A percentile compares a stretch with the other conserved stretches of the same genome.
These are phyloP conservation scores for Tetragonia tetragonoides DNA, from an alignment of 148 eudicot species.

Conservation along the genomic window DNA sequence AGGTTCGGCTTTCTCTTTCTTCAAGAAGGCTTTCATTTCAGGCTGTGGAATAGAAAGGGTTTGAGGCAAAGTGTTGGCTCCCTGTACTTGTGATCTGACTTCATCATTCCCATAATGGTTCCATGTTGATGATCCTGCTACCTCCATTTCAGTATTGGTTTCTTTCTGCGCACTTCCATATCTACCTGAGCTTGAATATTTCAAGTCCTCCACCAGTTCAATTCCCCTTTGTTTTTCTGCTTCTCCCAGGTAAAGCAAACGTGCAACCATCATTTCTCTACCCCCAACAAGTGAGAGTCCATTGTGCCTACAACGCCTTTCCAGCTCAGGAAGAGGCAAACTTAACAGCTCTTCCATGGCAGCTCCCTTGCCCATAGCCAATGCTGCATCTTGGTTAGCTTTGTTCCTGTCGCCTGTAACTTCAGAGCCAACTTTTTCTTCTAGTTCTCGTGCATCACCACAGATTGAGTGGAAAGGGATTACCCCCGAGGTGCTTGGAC, in stretches of 20 bases:
- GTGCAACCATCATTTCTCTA: conserved; percentile 90
- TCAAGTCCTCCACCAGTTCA: conserved; percentile 76
- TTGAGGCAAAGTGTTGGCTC: conserved; percentile 35
- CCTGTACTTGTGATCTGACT: conserved; percentile 34
- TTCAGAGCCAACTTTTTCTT: conserved; percentile 50
- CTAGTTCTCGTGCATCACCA: conserved; percentile 77
- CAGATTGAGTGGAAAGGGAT: conserved; percentile 73
- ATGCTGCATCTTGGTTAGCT: conserved; percentile 72
- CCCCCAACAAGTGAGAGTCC: conserved; percentile 96
- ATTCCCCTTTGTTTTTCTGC: conserved; percentile 87
- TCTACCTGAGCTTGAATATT: conserved; percentile 48
- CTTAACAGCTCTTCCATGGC: conserved; percentile 75
- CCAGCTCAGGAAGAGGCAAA: conserved; percentile 88
- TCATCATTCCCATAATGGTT: conserved; percentile 43
- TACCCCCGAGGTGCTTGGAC: conserved; percentile 79
- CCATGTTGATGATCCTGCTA: conserved; percentile 42
- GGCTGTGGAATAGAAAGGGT: conserved; percentile 51
- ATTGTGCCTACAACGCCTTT: conserved; percentile 95
- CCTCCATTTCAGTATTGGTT: conserved; percentile 40
- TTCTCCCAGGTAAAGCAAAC: conserved; percentile 89
- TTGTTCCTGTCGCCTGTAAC: conserved; percentile 43
- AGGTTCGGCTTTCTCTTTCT: conserved; percentile 50
- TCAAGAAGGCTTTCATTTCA: conserved; percentile 45
- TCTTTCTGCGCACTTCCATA: conserved; percentile 47
- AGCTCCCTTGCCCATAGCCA: conserved; percentile 94